Conservation (phyloP, 371 early-diverging fungal genomes). For the Rhizomucor pusillus region DNA sequence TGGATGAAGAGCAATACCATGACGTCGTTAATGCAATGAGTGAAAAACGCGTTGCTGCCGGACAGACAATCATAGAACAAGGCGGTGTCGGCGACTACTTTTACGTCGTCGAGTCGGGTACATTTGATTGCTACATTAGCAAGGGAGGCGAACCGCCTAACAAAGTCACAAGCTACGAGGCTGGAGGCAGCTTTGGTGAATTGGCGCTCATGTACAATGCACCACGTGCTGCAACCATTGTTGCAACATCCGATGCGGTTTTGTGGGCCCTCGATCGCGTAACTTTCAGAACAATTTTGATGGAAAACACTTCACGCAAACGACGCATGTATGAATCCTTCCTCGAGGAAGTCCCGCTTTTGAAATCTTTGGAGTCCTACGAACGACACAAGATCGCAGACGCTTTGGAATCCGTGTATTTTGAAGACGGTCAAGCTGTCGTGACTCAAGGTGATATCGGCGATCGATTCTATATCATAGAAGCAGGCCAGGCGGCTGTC, state of each 20-base stretch:
- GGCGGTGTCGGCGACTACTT: conserved; percentile 97
- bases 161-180: conserved; percentile 63
- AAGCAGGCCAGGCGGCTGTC: conserved; percentile 76
- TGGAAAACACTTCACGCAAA: conserved; percentile 73
- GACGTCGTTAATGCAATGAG: conserved; percentile 98
- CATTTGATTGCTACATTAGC: conserved; percentile 87
- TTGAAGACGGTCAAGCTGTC: conserved; percentile 64
- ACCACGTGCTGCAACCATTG: conserved; percentile 85
- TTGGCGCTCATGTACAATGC: conserved; percentile 91
- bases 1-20: conserved; percentile 94
- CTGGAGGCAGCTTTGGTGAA: conserved; percentile 83
- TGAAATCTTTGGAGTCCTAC: conserved; percentile 63
- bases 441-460: conserved; percentile 71
- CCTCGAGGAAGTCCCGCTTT: conserved; percentile 67
- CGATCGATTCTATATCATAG: conserved; percentile 75
- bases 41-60: conserved; percentile 72
- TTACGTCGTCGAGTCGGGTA: conserved; percentile 95
- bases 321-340: conserved; percentile 78
- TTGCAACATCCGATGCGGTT: conserved; percentile 63
- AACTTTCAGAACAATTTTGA: conserved; percentile 75
- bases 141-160: conserved; percentile 9
- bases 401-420: conserved; percentile 68
- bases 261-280: conserved; percentile 85
- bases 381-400: conserved; percentile 84
- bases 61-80: conserved; percentile 87